A percentile compares a stretch with the other conserved stretches of the same genome.
phyloP scores from a whole-genome alignment of 805 yeast genomes.

The Myxozyma vanderwaltii region DNA sequence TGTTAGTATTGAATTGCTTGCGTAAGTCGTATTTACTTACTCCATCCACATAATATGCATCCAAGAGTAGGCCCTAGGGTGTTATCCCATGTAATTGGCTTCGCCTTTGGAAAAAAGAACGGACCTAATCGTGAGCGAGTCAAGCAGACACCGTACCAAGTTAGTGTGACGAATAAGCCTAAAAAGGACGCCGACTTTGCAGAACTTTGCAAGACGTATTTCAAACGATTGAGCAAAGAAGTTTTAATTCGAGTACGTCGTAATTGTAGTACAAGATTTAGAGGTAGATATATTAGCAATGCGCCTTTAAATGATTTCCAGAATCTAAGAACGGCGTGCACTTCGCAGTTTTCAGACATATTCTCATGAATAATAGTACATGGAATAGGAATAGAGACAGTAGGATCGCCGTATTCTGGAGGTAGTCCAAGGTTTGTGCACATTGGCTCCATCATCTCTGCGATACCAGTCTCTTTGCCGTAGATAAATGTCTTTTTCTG shows the following conservation, averaged over 20 bases:
- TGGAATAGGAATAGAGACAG: conserved; percentile 37
- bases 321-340: conserved; percentile 52
- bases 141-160: conserved; percentile 54
- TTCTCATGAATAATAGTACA: conserved; percentile 50
- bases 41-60: conserved; percentile 48
- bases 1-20: not conserved
- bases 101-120: conserved; percentile 44
- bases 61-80: conserved; percentile 49
- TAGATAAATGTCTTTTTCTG: conserved; percentile 43
- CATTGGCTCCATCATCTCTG: conserved; percentile 42
- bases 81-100: conserved; percentile 45
- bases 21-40: conserved; percentile 36
- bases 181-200: conserved; percentile 50
- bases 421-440: conserved; percentile 45
- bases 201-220: conserved; percentile 39
- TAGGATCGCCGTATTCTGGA: conserved; percentile 42
- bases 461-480: conserved; percentile 42
- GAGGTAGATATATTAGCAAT: conserved; percentile 47
- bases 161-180: conserved; percentile 48
- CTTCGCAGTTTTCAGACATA: conserved; percentile 47
- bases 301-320: conserved; percentile 49
- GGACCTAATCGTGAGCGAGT: conserved; percentile 49
- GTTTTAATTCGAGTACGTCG: conserved; percentile 25
- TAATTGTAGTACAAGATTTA: conserved; percentile 45
- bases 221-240: conserved; percentile 28